Conservation (phyloP, 805 yeast genomes). For the Brettanomyces bruxellensis region DNA sequence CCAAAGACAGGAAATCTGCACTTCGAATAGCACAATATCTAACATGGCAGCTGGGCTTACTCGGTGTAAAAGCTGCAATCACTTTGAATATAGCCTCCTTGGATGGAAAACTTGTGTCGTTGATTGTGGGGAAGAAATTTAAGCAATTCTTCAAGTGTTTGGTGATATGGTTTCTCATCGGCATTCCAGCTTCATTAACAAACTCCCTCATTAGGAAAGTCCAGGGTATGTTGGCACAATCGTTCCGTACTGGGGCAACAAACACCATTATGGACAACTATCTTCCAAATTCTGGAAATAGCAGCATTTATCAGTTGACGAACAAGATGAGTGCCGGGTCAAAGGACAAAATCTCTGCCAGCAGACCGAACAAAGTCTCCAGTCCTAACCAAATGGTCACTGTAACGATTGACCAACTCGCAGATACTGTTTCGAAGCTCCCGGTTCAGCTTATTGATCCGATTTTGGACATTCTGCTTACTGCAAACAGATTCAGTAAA, state of each 20-base stretch:
- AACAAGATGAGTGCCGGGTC: slow-evolving; percentile 25
- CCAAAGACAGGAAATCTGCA: slow-evolving; percentile 5
- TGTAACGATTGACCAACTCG: slow-evolving; percentile 66
- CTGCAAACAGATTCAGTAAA: slow-evolving; percentile 67
- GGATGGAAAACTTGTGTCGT: slow-evolving; percentile 80
- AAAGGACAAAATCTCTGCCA: background rate
- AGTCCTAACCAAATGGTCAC: slow-evolving; percentile 84
- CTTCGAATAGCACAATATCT: slow-evolving; percentile 22
- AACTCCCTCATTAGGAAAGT: slow-evolving; percentile 62
- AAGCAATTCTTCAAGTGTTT: slow-evolving; percentile 53
- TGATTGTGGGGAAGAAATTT: slow-evolving; percentile 64
- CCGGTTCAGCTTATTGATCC: slow-evolving; percentile 85
- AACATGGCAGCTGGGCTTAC: slow-evolving; percentile 44
- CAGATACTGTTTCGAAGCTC: slow-evolving; percentile 60
- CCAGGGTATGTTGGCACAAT: slow-evolving; percentile 45
- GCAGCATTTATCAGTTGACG: slow-evolving; percentile 66
- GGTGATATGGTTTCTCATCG: slow-evolving; percentile 72
- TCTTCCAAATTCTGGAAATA: slow-evolving; percentile 57
- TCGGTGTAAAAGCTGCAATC: slow-evolving; percentile 60
- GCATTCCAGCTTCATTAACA: slow-evolving; percentile 77
- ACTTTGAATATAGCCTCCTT: slow-evolving; percentile 77
- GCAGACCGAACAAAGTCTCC: slow-evolving; percentile 11
- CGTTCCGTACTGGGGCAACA: slow-evolving; percentile 59
- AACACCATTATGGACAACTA: slow-evolving; percentile 57
- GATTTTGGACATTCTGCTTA: slow-evolving; percentile 63